A percentile compares a stretch with the other conserved stretches of the same genome.
Conservation (phyloP, 2,329 filamentous ascomycete genomes). For the Septoria linicola region DNA sequence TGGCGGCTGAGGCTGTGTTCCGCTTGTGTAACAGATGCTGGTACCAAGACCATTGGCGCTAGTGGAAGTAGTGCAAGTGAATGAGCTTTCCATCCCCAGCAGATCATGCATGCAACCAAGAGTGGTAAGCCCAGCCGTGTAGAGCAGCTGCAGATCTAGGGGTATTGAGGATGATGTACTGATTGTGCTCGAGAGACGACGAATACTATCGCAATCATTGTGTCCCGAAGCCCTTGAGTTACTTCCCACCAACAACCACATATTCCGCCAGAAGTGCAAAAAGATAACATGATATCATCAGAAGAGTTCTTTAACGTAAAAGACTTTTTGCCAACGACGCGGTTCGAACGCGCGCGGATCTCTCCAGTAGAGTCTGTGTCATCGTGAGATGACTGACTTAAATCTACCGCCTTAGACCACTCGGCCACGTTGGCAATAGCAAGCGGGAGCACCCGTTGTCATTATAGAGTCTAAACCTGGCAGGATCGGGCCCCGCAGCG, state of each 20-base stretch:
- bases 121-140: too few species aligned
- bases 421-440: slow-evolving; percentile 30
- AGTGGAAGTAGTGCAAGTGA: too few species aligned
- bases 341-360: slow-evolving; percentile 35
- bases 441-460: slow-evolving; percentile 13
- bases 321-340: slow-evolving; percentile 8
- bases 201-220: too few species aligned
- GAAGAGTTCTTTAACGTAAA: too few species aligned
- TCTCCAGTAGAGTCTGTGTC: slow-evolving; percentile 30
- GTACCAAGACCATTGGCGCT: not conserved
- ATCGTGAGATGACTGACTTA: slow-evolving; percentile 20
- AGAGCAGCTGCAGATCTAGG: not conserved
- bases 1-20: not conserved
- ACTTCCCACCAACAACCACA: too few species aligned
- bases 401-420: slow-evolving; percentile 38
- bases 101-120: too few species aligned
- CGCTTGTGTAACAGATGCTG: not conserved
- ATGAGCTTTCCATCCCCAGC: too few species aligned
- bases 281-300: not conserved
- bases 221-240: too few species aligned
- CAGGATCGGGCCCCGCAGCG: too few species aligned
- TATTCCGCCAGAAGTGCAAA: too few species aligned
- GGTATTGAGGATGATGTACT: not conserved
- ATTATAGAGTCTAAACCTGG: too few species aligned
- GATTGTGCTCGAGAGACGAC: not conserved